Conservation (phyloP, 805 yeast genomes). For the Candida peoriensis region DNA sequence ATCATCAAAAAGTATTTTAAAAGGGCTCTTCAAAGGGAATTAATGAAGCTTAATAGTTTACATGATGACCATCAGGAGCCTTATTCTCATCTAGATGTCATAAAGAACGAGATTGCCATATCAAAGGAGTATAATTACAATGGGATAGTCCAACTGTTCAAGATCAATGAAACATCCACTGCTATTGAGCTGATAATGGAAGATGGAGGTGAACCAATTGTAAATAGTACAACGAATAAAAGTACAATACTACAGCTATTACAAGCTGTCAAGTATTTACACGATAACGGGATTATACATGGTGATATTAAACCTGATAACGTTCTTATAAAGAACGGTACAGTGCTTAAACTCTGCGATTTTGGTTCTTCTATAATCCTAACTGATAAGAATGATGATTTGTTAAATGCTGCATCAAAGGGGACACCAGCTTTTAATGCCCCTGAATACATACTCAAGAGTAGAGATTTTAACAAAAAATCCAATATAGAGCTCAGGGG, state of each 20-base stretch:
- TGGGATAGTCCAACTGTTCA: conserved; percentile 1
- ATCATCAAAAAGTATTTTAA: not conserved
- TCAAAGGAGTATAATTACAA: not conserved
- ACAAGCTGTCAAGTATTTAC: conserved; percentile 51
- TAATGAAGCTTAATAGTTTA: conserved; percentile 10
- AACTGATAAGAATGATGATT: conserved; percentile 20
- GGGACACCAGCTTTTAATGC: conserved; percentile 9
- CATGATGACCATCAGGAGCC: too few relatives aligned
- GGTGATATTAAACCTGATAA: conserved; percentile 65
- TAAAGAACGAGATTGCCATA: conserved; percentile 16
- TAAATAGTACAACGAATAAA: conserved; percentile 47
- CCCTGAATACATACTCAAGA: conserved; percentile 5
- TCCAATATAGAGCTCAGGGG: not conserved
- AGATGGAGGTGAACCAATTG: conserved; percentile 5
- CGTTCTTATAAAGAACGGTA: conserved; percentile 52
- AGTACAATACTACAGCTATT: conserved; percentile 51
- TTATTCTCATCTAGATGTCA: too few relatives aligned
- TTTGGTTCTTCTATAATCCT: conserved; percentile 53
- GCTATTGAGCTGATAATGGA: conserved; percentile 5
- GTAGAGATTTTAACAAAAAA: not conserved
- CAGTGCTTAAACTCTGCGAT: conserved; percentile 58
- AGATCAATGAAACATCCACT: not conserved
- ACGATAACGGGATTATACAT: conserved; percentile 54
- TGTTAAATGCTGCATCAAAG: conserved; percentile 1
- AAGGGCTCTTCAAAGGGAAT: not conserved